Base-by-base conservation (phyloP, 148 eudicot genomes). In the Cornus suecica region DNA sequence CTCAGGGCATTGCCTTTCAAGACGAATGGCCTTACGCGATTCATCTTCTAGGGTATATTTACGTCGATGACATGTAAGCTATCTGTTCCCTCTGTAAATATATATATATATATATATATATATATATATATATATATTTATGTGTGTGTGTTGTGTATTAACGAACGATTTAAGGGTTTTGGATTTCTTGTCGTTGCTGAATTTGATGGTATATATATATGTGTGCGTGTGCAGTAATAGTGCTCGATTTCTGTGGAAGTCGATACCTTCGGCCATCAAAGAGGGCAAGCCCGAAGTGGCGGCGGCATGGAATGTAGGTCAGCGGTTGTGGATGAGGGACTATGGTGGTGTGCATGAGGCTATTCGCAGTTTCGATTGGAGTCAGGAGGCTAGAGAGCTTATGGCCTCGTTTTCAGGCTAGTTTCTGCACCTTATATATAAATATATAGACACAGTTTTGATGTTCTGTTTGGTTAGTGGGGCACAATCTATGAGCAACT, bases 211-310 rank as follows among this genome's bases (percentile, higher is more conserved):
- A 58, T 20, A 58, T 20, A 58, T n/a, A 18, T 58, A 22, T 64
- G n/a, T n/a, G n/a, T n/a, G n/a, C n/a, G n/a, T n/a, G n/a, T 84
- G 70, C 90, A 94, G 98, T 65, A 90, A 92, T 74, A 94, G 97
- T 70, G 97, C 98, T 66, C 88, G 98, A 74, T 94, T 90, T 86
- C 32, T 92, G 42, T 94, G 98, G 98, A 94, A 94, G 65, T 75
- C 84, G 41, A 86, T 90, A 37, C 94, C 97, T n/a, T 58, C 31
- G 13, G 83, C 80, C 3, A 73, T 88, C 41, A 94, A 94, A 75
- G 97, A 90, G 79, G 84, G 74, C 74, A 86, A 79, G 74, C 91
- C 97, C 5, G 97, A 92, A 80, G 81, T 87, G 18, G 82, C 72
- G 45, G 98, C 97, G 20, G 90, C 79, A 29, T 94, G 98, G 97